These are phyloP conservation scores for Thermothelomyces thermophilus DNA, from an alignment of 2,329 filamentous ascomycete species.

Conservation along the genomic window DNA sequence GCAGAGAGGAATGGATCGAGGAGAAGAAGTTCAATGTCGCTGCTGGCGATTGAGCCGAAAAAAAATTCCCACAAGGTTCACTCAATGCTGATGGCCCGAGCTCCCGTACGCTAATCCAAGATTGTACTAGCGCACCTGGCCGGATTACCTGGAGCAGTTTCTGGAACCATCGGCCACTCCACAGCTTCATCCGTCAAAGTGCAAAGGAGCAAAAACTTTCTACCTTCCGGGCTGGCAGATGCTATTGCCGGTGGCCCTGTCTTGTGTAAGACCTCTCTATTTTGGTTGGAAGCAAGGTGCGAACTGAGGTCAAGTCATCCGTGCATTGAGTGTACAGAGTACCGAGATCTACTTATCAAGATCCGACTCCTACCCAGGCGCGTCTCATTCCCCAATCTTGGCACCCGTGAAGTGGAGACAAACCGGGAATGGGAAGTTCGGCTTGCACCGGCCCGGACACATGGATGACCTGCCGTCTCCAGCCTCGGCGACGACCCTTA, in stretches of 20 bases:
- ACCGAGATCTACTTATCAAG: neutral
- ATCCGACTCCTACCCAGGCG: neutral
- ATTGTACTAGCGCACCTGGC: conserved; percentile 18
- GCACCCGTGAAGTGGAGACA: conserved; percentile 1
- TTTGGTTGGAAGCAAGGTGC: neutral
- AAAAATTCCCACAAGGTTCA: conserved; percentile 21
- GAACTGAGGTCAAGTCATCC: neutral
- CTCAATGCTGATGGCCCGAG: conserved; percentile 24
- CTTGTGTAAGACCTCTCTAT: neutral
- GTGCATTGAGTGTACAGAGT: neutral
- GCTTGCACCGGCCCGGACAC: conserved; percentile 10
- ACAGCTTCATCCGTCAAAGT: neutral
- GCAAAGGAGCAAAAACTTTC: neutral
- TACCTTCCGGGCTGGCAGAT: neutral
- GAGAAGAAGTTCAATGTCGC: conserved; percentile 16
- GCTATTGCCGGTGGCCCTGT: neutral
- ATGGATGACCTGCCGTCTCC: neutral
- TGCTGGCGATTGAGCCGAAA: conserved; percentile 19
- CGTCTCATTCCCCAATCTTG: conserved; percentile 11
- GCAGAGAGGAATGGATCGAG: conserved; percentile 12
- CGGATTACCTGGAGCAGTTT: conserved; percentile 18
- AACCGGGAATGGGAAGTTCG: neutral
- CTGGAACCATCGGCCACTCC: conserved; percentile 25
- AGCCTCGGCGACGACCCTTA: neutral
- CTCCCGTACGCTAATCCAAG: conserved; percentile 19